Evolutionary conservation across 306 rosid genomes (phyloP).

Genomic region (Cucurbita moschata): DNA sequence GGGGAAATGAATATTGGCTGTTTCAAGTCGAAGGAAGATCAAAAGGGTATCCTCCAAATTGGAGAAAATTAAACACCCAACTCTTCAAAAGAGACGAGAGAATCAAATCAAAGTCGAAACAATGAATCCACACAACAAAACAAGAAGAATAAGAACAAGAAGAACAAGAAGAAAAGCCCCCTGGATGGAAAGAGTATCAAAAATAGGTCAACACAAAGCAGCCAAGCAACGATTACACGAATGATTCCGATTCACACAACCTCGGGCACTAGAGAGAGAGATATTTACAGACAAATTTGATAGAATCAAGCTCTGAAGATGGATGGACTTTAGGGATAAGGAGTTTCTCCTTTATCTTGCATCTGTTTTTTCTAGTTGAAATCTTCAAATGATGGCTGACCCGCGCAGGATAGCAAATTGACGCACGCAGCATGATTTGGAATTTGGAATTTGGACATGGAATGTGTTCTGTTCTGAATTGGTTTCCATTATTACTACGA

Average conservation of each 20-base stretch:
- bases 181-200: neutral
- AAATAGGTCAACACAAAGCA: conserved; percentile 12
- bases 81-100: neutral
- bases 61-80: neutral
- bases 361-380: conserved; percentile 25
- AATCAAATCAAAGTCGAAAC: neutral
- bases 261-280: neutral
- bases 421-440: conserved; percentile 4
- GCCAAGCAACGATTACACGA: neutral
- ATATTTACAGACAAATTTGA: neutral
- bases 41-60: conserved; percentile 2
- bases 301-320: neutral
- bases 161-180: neutral
- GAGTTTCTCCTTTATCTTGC: neutral
- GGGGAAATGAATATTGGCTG: neutral
- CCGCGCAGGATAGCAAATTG: conserved; percentile 6
- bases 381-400: conserved; percentile 33
- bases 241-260: neutral
- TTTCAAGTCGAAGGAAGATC: neutral
- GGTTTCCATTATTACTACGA: neutral
- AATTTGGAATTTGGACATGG: neutral
- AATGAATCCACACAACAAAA: neutral
- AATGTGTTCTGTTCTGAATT: neutral
- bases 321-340: neutral
- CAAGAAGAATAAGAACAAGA: neutral